These are phyloP conservation scores for Coemansia sp. DNA, from an alignment of 192 early-diverging fungal genomes.

Conservation along the genomic window DNA sequence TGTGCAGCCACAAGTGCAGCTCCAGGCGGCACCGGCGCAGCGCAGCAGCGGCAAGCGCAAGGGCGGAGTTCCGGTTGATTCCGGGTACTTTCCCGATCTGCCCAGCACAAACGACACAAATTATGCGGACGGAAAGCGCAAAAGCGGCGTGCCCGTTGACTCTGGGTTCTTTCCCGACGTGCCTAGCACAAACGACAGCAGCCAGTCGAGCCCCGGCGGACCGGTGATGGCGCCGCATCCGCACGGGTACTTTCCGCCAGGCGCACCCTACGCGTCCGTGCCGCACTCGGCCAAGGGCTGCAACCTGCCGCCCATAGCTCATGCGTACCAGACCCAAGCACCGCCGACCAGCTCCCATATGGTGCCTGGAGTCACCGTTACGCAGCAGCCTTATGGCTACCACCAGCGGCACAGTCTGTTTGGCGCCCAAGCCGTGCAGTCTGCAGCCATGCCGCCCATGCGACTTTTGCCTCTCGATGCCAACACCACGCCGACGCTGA, in stretches of 20 bases:
- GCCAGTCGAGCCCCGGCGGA: not conserved
- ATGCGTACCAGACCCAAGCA: slow-evolving; percentile 4
- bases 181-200: slow-evolving; percentile 2
- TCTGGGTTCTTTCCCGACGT: slow-evolving; percentile 7
- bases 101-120: not conserved
- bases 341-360: too few species aligned
- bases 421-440: not conserved
- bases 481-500: slow-evolving; percentile 44
- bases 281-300: slow-evolving; percentile 27
- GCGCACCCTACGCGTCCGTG: slow-evolving; percentile 7
- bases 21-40: not conserved
- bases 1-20: slow-evolving; percentile 2
- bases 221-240: slow-evolving; percentile 4
- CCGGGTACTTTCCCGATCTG: slow-evolving; percentile 3
- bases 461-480: slow-evolving; percentile 36
- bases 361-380: not conserved
- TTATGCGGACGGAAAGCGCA: slow-evolving; percentile 27
- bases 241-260: slow-evolving; percentile 17
- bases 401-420: slow-evolving; percentile 32
- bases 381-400: slow-evolving; percentile 9
- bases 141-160: slow-evolving; percentile 5
- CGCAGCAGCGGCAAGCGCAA: slow-evolving; percentile 37
- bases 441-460: not conserved
- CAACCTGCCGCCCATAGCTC: slow-evolving; percentile 36
- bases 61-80: not conserved